Percentiles rank a stretch among this genome's conserved stretches.
phyloP scores from a whole-genome alignment of 2,329 filamentous ascomycete species.

The Colletotrichum simmondsii region DNA sequence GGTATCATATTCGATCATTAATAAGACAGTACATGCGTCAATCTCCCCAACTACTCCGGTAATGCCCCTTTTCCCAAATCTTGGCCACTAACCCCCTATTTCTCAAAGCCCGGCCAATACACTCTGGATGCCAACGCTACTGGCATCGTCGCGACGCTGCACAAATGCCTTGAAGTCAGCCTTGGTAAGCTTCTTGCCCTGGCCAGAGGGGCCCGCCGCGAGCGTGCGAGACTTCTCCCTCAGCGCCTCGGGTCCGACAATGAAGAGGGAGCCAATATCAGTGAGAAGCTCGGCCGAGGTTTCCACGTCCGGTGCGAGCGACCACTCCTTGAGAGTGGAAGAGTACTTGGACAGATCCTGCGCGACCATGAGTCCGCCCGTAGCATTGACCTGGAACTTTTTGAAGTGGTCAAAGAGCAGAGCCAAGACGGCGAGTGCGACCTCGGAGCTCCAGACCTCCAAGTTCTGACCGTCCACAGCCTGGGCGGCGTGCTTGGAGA shows the following conservation, averaged over 20 bases:
- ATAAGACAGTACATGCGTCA: not conserved
- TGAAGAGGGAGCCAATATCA: constrained; percentile 95
- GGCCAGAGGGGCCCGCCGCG: constrained; percentile 51
- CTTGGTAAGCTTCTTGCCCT: constrained; percentile 68
- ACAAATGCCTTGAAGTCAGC: constrained; percentile 86
- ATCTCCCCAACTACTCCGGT: not conserved
- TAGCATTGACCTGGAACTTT: constrained; percentile 91
- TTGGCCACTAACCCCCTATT: not conserved
- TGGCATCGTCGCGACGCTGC: constrained; percentile 84
- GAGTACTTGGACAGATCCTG: constrained; percentile 97
- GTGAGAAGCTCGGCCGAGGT: constrained; percentile 84
- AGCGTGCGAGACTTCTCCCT: constrained; percentile 75
- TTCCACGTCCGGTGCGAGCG: constrained; percentile 74
- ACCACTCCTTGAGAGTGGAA: constrained; percentile 85
- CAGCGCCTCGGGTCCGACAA: constrained; percentile 85
- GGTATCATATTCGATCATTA: constrained; percentile 31
- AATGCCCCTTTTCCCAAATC: not conserved
- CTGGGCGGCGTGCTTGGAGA: constrained; percentile 70
- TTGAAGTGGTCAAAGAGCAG: constrained; percentile 94
- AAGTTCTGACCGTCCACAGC: constrained; percentile 88
- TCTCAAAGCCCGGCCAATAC: constrained; percentile 74
- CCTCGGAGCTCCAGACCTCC: constrained; percentile 83
- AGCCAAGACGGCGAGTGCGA: constrained; percentile 80
- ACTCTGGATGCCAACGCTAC: constrained; percentile 83
- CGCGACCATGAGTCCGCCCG: constrained; percentile 92